Evolutionary conservation across 2,329 filamentous ascomycete genomes (phyloP), one percentile per base, ranked within the genome.

Genomic region (Ceratocystis destructans): DNA sequence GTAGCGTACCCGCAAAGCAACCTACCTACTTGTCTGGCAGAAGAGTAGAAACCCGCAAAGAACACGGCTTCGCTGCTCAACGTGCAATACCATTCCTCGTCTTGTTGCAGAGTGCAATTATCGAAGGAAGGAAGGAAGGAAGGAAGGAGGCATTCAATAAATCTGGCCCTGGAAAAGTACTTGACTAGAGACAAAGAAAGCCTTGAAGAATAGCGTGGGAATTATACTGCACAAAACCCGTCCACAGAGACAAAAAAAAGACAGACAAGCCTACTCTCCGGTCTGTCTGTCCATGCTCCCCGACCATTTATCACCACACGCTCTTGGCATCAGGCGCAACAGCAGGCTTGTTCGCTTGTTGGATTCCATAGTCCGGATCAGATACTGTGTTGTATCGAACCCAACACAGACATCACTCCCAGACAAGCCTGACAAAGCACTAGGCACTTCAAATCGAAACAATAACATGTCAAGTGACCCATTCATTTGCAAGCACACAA

Each of bases 381-480:
- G 46, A 37, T 25, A 53, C 28, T 28, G 20, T 22, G 48, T 17
- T 57, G 28, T 37, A 33, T 33, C 25, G 15, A 17, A 20, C 22
- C 46, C 17, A 22, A 57, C 53, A 57, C 28, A 57, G 53, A 28
- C 28, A 28, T 28, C 28, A 5, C 28, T 3, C 28, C 28, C 28
- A 57, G 53, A 57, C 53, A 57, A n/a, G 46, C 25, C 7, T 31
- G 17, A n/a, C 7, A 17, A 31, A 6, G 53, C 25, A 17, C 53
- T 57, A 33, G 53, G 15, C 28, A 17, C 53, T 57, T 17, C 15
- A 57, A 17, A 33, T 55, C 50, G 50, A 55, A 55, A 55, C 50
- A 55, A 55, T 57, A n/a, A 37, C 53, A 33, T 57, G 53, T 57
- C 53, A 57, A 57, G 53, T 57, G 53, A 37, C 53, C 25, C 33